Evolutionary conservation across 106 monocot species (phyloP).

Genomic region (Dioscorea dumetorum): DNA sequence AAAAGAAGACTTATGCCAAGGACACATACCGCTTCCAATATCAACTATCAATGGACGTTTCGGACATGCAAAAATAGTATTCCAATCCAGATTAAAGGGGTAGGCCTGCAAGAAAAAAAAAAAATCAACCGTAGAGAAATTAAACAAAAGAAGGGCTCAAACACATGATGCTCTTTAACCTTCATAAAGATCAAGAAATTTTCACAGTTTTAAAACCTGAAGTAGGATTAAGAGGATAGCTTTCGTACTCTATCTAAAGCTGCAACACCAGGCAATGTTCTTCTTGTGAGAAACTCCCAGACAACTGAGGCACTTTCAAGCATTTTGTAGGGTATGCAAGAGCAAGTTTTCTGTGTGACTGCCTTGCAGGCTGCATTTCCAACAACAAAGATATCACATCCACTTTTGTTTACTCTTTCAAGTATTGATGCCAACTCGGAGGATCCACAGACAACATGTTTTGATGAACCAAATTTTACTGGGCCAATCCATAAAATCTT

Average conservation of each 20-base stretch:
- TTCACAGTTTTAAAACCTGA: too few species aligned
- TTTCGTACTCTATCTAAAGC: conserved; percentile 83
- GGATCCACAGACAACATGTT: conserved; percentile 23
- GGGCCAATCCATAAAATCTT: conserved; percentile 84
- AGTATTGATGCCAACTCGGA: conserved; percentile 46
- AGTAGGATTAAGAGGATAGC: not conserved
- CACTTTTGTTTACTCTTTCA: conserved; percentile 39
- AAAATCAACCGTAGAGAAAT: too few species aligned
- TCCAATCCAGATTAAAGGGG: conserved; percentile 59
- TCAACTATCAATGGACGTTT: conserved; percentile 63
- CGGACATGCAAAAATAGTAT: conserved; percentile 49
- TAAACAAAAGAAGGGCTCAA: not conserved
- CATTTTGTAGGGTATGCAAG: conserved; percentile 20
- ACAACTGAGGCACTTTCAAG: conserved; percentile 65
- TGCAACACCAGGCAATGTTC: conserved; percentile 68
- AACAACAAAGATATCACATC: conserved; percentile 58
- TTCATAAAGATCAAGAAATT: too few species aligned
- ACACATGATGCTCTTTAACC: not conserved
- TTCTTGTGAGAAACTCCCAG: conserved; percentile 80
- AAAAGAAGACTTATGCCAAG: not conserved
- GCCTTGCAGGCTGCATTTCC: conserved; percentile 54
- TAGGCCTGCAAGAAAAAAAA: conserved; percentile 54
- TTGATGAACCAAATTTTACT: conserved; percentile 30
- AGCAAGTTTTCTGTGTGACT: conserved; percentile 10
- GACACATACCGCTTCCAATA: conserved; percentile 84